These are phyloP conservation scores for Colletotrichum zoysiae DNA, from an alignment of 2,329 filamentous ascomycete genomes.

Conservation along the genomic window DNA sequence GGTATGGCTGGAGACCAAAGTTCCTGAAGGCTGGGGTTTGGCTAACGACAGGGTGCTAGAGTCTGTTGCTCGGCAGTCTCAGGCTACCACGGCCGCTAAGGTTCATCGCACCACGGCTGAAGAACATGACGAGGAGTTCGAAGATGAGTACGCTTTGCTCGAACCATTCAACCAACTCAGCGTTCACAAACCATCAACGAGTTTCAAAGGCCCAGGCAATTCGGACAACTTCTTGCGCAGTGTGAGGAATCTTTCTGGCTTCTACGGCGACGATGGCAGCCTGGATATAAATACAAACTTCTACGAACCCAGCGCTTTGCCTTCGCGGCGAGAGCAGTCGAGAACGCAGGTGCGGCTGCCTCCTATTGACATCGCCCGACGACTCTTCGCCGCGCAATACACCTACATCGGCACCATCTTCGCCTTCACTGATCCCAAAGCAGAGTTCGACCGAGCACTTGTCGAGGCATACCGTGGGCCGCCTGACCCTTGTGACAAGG, in stretches of 20 bases:
- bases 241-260: conserved; percentile 52
- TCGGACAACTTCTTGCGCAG: conserved; percentile 55
- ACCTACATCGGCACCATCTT: conserved; percentile 70
- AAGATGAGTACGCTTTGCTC: conserved; percentile 50
- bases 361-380: conserved; percentile 62
- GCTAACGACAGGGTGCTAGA: background rate
- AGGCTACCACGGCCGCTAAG: background rate
- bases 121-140: conserved; percentile 49
- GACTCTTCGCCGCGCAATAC: conserved; percentile 65
- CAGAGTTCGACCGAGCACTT: conserved; percentile 60
- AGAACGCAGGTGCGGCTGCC: conserved; percentile 55
- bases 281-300: conserved; percentile 50
- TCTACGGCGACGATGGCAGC: conserved; percentile 49
- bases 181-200: conserved; percentile 49
- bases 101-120: conserved; percentile 30
- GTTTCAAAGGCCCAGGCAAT: conserved; percentile 54
- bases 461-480: conserved; percentile 57
- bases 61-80: conserved; percentile 1
- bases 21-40: too few relatives aligned
- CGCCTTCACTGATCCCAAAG: conserved; percentile 60
- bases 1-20: background rate
- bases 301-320: conserved; percentile 52
- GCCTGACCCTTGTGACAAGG: conserved; percentile 57
- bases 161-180: conserved; percentile 53
- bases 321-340: conserved; percentile 48